Conservation (phyloP, 306 rosid genomes). For the Abrus precatorius region DNA sequence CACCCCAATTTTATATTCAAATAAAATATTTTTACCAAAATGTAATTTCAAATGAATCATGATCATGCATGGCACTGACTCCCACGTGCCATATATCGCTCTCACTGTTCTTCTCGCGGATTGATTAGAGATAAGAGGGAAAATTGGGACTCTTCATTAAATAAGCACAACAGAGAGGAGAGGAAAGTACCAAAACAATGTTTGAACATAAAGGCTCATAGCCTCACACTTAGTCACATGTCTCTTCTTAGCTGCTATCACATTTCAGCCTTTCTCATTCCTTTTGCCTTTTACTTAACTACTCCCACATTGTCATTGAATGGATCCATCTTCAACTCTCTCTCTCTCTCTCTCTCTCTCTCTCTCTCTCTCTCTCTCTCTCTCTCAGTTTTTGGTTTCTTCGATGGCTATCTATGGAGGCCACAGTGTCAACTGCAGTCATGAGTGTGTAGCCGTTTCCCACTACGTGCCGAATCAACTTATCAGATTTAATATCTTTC, state of each 20-base stretch:
- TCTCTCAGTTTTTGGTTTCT: slow-evolving; percentile 7
- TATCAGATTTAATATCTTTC: slow-evolving; percentile 42
- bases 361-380: too few species aligned
- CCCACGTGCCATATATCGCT: slow-evolving; percentile 10
- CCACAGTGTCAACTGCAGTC: slow-evolving; percentile 57
- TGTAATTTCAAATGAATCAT: too few species aligned
- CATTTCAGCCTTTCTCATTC: slow-evolving; percentile 56
- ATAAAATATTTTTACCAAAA: too few species aligned
- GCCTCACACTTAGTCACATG: slow-evolving; percentile 4
- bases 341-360: neutral
- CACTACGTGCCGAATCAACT: neutral
- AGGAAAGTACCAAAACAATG: neutral
- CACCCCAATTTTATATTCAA: too few species aligned
- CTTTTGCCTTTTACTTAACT: slow-evolving; percentile 60
- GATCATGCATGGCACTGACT: slow-evolving; percentile 39
- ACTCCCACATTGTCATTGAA: slow-evolving; percentile 50
- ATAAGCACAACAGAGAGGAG: too few species aligned
- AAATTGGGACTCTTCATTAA: too few species aligned
- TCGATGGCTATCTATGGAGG: slow-evolving; percentile 7
- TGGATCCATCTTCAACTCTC: slow-evolving; percentile 48
- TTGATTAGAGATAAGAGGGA: too few species aligned
- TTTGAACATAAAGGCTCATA: neutral
- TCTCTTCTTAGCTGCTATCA: neutral
- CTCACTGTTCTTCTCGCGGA: too few species aligned
- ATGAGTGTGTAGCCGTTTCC: slow-evolving; percentile 35